Conservation (phyloP, 108 stramenopile species). For the Pseudonitzschia multistriata region DNA sequence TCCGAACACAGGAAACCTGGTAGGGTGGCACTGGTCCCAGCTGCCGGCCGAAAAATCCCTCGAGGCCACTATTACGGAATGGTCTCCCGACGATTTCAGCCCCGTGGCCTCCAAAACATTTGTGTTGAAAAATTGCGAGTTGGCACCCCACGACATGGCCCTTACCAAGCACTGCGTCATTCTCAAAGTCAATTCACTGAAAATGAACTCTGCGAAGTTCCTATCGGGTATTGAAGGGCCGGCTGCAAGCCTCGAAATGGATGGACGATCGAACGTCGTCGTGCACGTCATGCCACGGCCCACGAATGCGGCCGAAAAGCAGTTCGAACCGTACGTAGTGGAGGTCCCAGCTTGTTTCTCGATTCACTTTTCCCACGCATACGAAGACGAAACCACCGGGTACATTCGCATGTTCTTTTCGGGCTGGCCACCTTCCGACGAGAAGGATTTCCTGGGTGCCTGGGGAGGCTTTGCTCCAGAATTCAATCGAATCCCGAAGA, state of each 20-base stretch:
- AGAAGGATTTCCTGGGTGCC: slow-evolving; percentile 61
- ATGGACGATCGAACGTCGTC: slow-evolving; percentile 42
- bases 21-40: slow-evolving; percentile 59
- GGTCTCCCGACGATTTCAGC: slow-evolving; percentile 34
- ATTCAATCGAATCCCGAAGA: slow-evolving; percentile 44
- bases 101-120: slow-evolving; percentile 37
- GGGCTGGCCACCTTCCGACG: slow-evolving; percentile 64
- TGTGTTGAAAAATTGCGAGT: slow-evolving; percentile 24
- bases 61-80: slow-evolving; percentile 57
- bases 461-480: slow-evolving; percentile 69
- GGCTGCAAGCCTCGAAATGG: slow-evolving; percentile 52
- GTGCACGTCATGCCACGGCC: slow-evolving; percentile 53
- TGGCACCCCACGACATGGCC: slow-evolving; percentile 64
- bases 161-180: slow-evolving; percentile 54
- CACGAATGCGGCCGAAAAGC: slow-evolving; percentile 22
- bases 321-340: slow-evolving; percentile 50
- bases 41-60: slow-evolving; percentile 20
- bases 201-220: slow-evolving; percentile 43
- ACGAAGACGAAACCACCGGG: slow-evolving; percentile 55
- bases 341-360: slow-evolving; percentile 57
- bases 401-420: slow-evolving; percentile 55
- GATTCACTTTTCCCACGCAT: slow-evolving; percentile 64
- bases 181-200: slow-evolving; percentile 46
- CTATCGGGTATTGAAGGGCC: slow-evolving; percentile 48
- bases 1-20: slow-evolving; percentile 48